Evolutionary conservation across 2,329 filamentous ascomycete species (phyloP), one percentile per base, ranked within the genome.

Genomic region (Diplodia corticola): DNA sequence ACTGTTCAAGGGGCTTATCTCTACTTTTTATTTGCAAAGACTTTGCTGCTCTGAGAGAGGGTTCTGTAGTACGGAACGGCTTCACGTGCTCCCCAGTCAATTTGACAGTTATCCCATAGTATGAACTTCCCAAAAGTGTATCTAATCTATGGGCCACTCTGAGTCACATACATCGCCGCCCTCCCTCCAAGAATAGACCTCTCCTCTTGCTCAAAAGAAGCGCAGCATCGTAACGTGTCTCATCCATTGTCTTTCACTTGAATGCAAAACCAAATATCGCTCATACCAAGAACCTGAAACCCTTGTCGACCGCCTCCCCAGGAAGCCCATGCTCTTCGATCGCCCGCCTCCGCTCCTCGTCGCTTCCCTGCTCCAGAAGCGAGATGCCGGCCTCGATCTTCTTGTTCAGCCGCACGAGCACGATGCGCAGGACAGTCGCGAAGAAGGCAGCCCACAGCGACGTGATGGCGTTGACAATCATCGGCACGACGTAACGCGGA

Each of bases 381-480:
- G 26, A 24, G 13, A 61, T 35, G 0, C 89, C 89, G 12, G 81
- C 79, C 55, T 91, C 89, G 2, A 93, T 80, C 76, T 87, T 91
- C 80, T 84, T 87, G 72, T 93, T 93, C 70, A 92, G 74, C 51
- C 85, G 80, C 12, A 84, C 82, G 24, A 93, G 80, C 46, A 91
- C 85, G 30, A 88, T 80, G 10, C 89, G 80, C 70, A 93, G 79
- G 2, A 87, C 74, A 0, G 85, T 85, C 0, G 89, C 89, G 66
- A 86, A 83, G 28, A 85, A 70, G 49, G 93, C 88, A 1, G 89
- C 86, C 55, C 92, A 74, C 20, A 86, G 83, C 0, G 86, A 84
- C n/a, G 88, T 91, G 1, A 81, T 83, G 70, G 88, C 90, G 75
- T 91, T 91, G 59, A 91, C 88, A 6, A 82, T 81, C 79, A 92